Evolutionary conservation across 805 yeast genomes (phyloP).

Genomic region (Candida silvatica): DNA sequence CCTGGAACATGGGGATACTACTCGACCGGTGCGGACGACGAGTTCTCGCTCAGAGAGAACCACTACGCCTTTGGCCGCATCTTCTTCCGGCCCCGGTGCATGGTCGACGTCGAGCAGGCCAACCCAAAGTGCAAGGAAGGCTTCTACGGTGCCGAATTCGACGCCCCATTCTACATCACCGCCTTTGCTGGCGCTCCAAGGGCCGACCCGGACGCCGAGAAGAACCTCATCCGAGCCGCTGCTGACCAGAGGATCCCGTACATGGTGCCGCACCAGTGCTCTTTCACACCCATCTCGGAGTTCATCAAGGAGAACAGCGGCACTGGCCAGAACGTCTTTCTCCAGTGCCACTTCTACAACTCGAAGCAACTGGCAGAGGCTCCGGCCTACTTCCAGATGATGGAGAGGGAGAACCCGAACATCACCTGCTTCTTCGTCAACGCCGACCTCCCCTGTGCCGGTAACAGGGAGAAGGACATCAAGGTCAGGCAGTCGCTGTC

Average conservation of each 20-base stretch:
- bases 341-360: conserved; percentile 64
- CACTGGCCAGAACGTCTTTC: conserved; percentile 67
- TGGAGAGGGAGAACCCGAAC: conserved; percentile 30
- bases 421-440: conserved; percentile 73
- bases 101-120: conserved; percentile 64
- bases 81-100: conserved; percentile 74
- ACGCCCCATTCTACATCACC: conserved; percentile 77
- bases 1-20: conserved; percentile 83
- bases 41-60: conserved; percentile 67
- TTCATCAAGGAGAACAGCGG: conserved; percentile 50
- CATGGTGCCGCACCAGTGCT: conserved; percentile 83
- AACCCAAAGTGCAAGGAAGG: conserved; percentile 49
- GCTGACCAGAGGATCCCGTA: conserved; percentile 61
- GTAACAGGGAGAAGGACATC: conserved; percentile 78
- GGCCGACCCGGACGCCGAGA: conserved; percentile 88
- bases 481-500: conserved; percentile 40
- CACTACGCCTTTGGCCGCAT: conserved; percentile 81
- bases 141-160: conserved; percentile 55
- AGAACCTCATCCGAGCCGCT: conserved; percentile 64
- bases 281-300: conserved; percentile 74
- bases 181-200: conserved; percentile 86
- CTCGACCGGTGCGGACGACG: conserved; percentile 88
- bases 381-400: conserved; percentile 10
- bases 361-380: conserved; percentile 59
- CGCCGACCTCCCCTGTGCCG: conserved; percentile 82